phyloP scores from a whole-genome alignment of 805 yeast species.

The Huiozyma sinensis region DNA sequence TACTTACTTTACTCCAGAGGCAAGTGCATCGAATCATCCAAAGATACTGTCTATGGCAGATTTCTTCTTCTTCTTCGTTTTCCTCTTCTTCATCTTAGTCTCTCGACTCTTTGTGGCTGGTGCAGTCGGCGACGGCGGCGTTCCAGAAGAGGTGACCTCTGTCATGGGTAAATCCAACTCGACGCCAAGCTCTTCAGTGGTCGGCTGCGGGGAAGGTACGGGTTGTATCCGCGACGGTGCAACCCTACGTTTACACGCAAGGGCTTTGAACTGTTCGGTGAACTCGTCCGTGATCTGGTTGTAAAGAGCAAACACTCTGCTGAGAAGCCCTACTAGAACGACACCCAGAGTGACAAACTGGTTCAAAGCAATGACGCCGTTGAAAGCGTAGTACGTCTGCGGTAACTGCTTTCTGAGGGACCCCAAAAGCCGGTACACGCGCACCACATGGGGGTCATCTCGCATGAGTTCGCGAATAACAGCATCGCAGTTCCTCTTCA shows the following conservation, averaged over 20 bases:
- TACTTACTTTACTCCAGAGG: too few species aligned
- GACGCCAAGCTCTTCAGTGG: not conserved
- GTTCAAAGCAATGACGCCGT: constrained; percentile 59
- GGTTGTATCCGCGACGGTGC: too few species aligned
- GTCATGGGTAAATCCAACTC: not conserved
- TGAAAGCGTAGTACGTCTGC: constrained; percentile 48
- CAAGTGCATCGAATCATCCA: constrained; percentile 30
- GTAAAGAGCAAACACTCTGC: constrained; percentile 6
- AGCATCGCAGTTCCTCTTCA: constrained; percentile 41
- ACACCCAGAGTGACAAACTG: constrained; percentile 71
- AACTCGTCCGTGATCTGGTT: not conserved
- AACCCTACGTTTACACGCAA: not conserved
- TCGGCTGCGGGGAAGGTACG: not conserved
- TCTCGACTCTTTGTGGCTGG: not conserved
- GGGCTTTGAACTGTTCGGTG: not conserved
- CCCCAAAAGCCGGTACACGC: constrained; percentile 24
- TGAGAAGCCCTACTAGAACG: constrained; percentile 45
- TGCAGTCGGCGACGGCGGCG: not conserved
- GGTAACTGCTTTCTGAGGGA: constrained; percentile 27
- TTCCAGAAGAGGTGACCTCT: not conserved
- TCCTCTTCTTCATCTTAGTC: constrained; percentile 17
- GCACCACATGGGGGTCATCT: not conserved
- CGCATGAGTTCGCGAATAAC: constrained; percentile 4
- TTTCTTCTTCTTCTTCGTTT: constrained; percentile 37
- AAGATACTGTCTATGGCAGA: constrained; percentile 69